These are phyloP conservation scores for Claviceps cyperi DNA, from an alignment of 2,329 filamentous ascomycete species.

Conservation along the genomic window DNA sequence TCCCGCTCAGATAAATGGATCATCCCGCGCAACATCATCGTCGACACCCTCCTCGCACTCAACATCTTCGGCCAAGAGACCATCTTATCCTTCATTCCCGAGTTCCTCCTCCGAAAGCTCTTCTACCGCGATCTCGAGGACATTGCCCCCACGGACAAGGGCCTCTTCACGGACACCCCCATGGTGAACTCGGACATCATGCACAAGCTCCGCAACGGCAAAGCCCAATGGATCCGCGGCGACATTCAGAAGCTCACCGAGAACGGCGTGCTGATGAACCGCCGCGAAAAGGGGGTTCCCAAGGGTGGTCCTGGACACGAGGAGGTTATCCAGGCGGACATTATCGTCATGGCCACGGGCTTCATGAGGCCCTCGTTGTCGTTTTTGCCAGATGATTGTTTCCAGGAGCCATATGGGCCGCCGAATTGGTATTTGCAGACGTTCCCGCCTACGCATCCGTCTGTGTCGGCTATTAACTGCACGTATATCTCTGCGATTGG, in stretches of 20 bases:
- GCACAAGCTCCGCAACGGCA: constrained; percentile 54
- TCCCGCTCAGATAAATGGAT: constrained; percentile 77
- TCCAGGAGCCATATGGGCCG: constrained; percentile 57
- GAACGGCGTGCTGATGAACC: constrained; percentile 55
- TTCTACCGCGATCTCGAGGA: constrained; percentile 74
- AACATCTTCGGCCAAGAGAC: constrained; percentile 74
- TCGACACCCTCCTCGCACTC: constrained; percentile 58
- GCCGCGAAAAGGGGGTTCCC: constrained; percentile 56
- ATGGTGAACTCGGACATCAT: constrained; percentile 81
- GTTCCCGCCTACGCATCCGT: constrained; percentile 61
- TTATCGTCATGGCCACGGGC: constrained; percentile 73
- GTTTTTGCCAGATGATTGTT: constrained; percentile 62
- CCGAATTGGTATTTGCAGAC: constrained; percentile 85
- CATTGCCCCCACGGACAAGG: constrained; percentile 51
- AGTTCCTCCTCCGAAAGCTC: constrained; percentile 57
- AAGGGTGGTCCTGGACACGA: constrained; percentile 59
- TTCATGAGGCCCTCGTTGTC: constrained; percentile 58
- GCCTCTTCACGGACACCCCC: constrained; percentile 70
- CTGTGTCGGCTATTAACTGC: constrained; percentile 67
- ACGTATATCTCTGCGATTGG: constrained; percentile 72
- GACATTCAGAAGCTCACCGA: constrained; percentile 57
- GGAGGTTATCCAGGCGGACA: constrained; percentile 53
- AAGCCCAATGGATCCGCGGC: constrained; percentile 66
- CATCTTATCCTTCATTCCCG: constrained; percentile 61
- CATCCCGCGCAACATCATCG: constrained; percentile 63